Evolutionary conservation across 768 basidiomycete species (phyloP).

Genomic region (Phanerochaete sordida): DNA sequence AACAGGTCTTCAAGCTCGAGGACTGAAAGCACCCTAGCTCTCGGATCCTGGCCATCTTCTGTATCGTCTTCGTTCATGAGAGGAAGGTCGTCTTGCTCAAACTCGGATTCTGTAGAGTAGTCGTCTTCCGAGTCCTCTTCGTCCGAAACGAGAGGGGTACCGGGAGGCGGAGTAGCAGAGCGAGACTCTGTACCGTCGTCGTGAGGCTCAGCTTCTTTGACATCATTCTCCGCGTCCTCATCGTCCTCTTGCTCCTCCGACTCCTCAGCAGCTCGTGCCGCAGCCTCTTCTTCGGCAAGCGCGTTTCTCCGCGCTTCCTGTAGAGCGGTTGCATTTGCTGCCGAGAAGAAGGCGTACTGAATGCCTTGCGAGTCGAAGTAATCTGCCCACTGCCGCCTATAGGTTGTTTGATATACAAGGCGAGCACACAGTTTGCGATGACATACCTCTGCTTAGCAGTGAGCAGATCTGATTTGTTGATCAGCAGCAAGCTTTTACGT

Average conservation of each 20-base stretch:
- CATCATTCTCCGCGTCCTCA: slow-evolving; percentile 14
- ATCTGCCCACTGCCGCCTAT: slow-evolving; percentile 84
- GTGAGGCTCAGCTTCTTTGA: slow-evolving; percentile 20
- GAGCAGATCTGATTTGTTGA: slow-evolving; percentile 95
- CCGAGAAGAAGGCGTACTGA: slow-evolving; percentile 90
- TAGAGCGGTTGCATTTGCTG: slow-evolving; percentile 79
- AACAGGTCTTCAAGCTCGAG: slow-evolving; percentile 87
- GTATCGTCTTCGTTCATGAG: slow-evolving; percentile 53
- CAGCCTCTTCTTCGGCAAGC: slow-evolving; percentile 23
- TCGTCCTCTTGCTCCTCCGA: slow-evolving; percentile 23
- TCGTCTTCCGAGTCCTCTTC: slow-evolving; percentile 24
- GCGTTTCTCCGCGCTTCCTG: slow-evolving; percentile 70
- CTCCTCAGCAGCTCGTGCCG: slow-evolving; percentile 14
- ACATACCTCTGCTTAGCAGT: slow-evolving; percentile 78
- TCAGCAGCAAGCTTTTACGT: slow-evolving; percentile 75
- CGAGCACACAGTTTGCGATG: background rate
- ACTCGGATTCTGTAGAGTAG: slow-evolving; percentile 13
- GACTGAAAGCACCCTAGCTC: slow-evolving; percentile 79
- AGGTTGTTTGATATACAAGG: background rate
- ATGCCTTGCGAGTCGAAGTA: slow-evolving; percentile 77
- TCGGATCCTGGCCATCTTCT: slow-evolving; percentile 50
- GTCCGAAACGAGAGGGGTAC: slow-evolving; percentile 8
- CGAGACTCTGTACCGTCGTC: slow-evolving; percentile 17
- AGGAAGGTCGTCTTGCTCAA: slow-evolving; percentile 35
- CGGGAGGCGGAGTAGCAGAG: background rate